phyloP scores from a whole-genome alignment of 2,329 filamentous ascomycete genomes.

The Sarocladium strictum region DNA sequence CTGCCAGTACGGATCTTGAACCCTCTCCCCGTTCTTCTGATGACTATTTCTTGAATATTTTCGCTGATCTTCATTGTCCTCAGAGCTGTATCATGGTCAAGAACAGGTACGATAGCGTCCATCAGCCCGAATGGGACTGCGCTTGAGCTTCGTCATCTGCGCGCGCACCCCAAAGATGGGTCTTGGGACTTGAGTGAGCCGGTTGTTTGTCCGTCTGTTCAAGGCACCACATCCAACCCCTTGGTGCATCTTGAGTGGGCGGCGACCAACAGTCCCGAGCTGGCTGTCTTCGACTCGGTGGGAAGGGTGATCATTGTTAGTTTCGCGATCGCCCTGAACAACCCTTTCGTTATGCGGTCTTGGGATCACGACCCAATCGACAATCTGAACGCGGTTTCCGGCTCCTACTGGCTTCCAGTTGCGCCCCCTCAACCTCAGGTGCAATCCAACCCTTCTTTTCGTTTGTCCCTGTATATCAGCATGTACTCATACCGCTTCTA shows the following conservation, averaged over 20 bases:
- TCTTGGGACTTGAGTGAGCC: slow-evolving; percentile 72
- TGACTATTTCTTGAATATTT: slow-evolving; percentile 14
- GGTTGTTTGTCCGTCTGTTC: slow-evolving; percentile 56
- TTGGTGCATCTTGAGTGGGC: slow-evolving; percentile 83
- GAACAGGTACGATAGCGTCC: slow-evolving; percentile 75
- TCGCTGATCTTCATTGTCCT: not conserved
- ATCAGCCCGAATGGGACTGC: slow-evolving; percentile 66
- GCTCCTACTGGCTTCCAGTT: slow-evolving; percentile 77
- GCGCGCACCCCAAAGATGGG: slow-evolving; percentile 61
- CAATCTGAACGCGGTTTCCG: slow-evolving; percentile 72
- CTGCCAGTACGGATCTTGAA: slow-evolving; percentile 66
- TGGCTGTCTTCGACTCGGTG: slow-evolving; percentile 75
- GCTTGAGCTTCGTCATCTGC: slow-evolving; percentile 68
- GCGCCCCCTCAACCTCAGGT: slow-evolving; percentile 39
- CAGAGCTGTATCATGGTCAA: slow-evolving; percentile 84
- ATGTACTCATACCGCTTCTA: not conserved
- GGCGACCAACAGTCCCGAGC: slow-evolving; percentile 62
- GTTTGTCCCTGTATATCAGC: not conserved
- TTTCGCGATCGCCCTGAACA: slow-evolving; percentile 68
- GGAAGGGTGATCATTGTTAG: slow-evolving; percentile 72
- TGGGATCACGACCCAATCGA: slow-evolving; percentile 65
- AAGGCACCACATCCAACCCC: slow-evolving; percentile 56
- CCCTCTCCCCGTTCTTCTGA: not conserved
- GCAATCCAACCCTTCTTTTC: not conserved
- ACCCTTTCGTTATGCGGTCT: slow-evolving; percentile 54